These are phyloP conservation scores for Astrephomene gubernaculifera DNA, from an alignment of 139 green algal genomes.

Conservation along the genomic window DNA sequence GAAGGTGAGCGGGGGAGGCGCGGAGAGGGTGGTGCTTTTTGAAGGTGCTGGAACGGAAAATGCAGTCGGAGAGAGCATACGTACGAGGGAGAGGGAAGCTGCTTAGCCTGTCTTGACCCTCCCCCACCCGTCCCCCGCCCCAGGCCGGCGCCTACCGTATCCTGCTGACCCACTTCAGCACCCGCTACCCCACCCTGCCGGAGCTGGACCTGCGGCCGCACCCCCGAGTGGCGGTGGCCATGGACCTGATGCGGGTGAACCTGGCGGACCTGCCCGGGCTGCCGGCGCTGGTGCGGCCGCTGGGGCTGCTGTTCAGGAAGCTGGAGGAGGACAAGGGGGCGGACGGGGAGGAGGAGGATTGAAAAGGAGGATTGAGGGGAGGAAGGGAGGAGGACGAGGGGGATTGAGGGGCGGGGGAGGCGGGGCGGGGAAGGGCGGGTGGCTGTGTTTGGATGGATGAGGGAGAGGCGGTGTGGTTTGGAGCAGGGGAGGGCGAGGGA, in stretches of 20 bases:
- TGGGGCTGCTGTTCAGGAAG: conserved; percentile 56
- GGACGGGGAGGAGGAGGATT: conserved; percentile 15
- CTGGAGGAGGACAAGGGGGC: conserved; percentile 51
- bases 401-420: no score
- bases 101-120: no score
- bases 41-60: no score
- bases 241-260: conserved; percentile 89
- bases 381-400: background rate
- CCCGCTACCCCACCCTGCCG: conserved; percentile 92
- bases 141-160: conserved; percentile 87
- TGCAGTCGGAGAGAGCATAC: no score
- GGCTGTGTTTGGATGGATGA: no score
- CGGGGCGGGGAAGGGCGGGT: no score
- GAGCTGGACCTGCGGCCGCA: conserved; percentile 63
- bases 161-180: conserved; percentile 98
- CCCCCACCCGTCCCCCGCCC: background rate
- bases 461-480: no score
- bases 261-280: conserved; percentile 57
- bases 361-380: background rate
- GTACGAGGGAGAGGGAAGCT: no score
- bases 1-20: conserved; percentile 44
- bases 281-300: conserved; percentile 48
- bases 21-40: no score
- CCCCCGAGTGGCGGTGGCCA: conserved; percentile 83
- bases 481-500: no score